Evolutionary conservation across 2,329 filamentous ascomycete species (phyloP).

Genomic region (Pseudocercospora fuligena): DNA sequence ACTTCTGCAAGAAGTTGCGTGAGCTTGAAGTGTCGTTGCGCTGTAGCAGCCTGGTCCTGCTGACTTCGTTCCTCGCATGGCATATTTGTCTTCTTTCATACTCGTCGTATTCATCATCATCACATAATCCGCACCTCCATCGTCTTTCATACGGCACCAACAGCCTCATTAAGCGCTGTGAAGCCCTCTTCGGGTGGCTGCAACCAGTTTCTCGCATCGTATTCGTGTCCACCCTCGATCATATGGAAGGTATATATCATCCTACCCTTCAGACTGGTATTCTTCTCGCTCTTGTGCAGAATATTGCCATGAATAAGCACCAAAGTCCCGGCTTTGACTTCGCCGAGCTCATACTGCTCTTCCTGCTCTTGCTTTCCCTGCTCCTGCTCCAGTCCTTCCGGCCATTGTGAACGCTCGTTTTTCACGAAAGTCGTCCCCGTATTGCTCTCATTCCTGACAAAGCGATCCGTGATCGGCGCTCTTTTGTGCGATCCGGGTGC

Average conservation of each 20-base stretch:
- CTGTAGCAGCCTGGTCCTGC: not conserved
- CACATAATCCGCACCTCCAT: not conserved
- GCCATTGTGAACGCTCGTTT: constrained; percentile 61
- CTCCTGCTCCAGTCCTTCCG: constrained; percentile 41
- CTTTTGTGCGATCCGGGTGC: constrained; percentile 79
- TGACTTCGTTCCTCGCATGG: not conserved
- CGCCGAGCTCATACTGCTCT: constrained; percentile 74
- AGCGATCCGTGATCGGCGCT: constrained; percentile 71
- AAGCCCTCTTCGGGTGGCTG: constrained; percentile 84
- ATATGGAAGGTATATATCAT: constrained; percentile 98
- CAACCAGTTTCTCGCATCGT: constrained; percentile 91
- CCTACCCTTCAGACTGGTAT: constrained; percentile 80
- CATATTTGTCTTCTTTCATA: not conserved
- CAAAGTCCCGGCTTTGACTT: constrained; percentile 88
- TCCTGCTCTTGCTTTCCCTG: constrained; percentile 44
- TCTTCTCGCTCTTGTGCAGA: constrained; percentile 94
- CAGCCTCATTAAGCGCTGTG: constrained; percentile 38
- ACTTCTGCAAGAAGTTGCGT: not conserved
- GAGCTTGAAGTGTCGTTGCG: not conserved
- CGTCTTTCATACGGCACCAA: not conserved
- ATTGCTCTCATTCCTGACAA: constrained; percentile 69
- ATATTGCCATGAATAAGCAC: constrained; percentile 96
- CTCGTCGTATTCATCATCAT: not conserved
- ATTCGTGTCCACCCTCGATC: constrained; percentile 79
- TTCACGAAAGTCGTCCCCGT: constrained; percentile 63